A percentile compares a stretch with the other conserved stretches of the same genome.
phyloP scores from a whole-genome alignment of 257 asterid genomes.

The Ocimum tenuiflorum region DNA sequence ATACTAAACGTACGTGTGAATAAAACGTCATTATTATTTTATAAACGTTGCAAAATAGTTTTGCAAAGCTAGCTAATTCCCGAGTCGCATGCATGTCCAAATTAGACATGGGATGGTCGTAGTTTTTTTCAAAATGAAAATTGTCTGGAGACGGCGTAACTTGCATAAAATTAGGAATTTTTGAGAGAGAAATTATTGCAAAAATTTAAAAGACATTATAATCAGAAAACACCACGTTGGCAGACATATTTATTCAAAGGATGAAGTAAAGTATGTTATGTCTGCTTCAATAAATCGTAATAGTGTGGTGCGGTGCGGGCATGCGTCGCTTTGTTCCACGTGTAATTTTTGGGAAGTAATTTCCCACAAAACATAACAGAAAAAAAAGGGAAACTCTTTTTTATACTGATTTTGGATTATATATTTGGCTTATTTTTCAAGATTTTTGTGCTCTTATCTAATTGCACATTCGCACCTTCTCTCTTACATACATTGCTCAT shows the following conservation, averaged over 20 bases:
- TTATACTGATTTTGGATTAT: constrained; percentile 2
- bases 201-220: neutral
- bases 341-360: constrained; percentile 3
- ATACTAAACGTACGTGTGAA: too few relatives aligned
- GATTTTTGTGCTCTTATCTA: neutral
- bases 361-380: neutral
- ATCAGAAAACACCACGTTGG: constrained; percentile 13
- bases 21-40: too few relatives aligned
- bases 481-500: neutral
- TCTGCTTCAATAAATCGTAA: constrained; percentile 22
- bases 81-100: too few relatives aligned
- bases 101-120: too few relatives aligned
- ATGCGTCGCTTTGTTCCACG: constrained; percentile 31
- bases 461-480: neutral
- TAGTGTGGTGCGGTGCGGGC: constrained; percentile 17
- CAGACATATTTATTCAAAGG: constrained; percentile 21
- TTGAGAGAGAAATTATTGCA: neutral
- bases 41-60: too few relatives aligned
- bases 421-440: constrained; percentile 4
- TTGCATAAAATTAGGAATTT: too few relatives aligned
- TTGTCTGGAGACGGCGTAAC: too few relatives aligned
- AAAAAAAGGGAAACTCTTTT: too few relatives aligned
- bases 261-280: constrained; percentile 17
- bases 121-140: too few relatives aligned
- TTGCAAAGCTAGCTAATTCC: too few relatives aligned